Evolutionary conservation across 2,329 filamentous ascomycete species (phyloP).

Genomic region (Colletotrichum spaethianum): DNA sequence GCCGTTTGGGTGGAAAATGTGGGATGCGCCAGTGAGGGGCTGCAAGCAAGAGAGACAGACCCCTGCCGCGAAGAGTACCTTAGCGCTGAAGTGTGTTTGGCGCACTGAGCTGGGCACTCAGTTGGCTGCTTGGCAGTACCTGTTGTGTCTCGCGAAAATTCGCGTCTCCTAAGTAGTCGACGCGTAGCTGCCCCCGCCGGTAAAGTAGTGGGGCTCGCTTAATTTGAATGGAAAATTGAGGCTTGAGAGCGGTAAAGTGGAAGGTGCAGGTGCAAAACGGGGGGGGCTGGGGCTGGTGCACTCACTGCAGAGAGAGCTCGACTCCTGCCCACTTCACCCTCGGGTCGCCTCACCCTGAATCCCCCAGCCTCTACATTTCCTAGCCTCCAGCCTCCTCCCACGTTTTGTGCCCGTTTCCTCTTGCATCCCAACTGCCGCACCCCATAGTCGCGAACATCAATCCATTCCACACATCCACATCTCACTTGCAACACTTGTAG

Average conservation of each 20-base stretch:
- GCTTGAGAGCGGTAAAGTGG: slow-evolving; percentile 3
- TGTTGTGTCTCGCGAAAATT: slow-evolving; percentile 39
- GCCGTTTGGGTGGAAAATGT: slow-evolving; percentile 32
- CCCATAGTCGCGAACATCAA: slow-evolving; percentile 38
- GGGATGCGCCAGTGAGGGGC: slow-evolving; percentile 28
- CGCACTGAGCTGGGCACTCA: background rate
- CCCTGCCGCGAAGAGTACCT: slow-evolving; percentile 11
- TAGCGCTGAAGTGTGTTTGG: background rate
- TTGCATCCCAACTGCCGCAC: slow-evolving; percentile 36
- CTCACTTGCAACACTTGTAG: slow-evolving; percentile 40
- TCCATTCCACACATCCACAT: slow-evolving; percentile 41
- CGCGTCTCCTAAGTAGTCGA: slow-evolving; percentile 31
- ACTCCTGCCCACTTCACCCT: slow-evolving; percentile 16
- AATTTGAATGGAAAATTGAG: slow-evolving; percentile 33
- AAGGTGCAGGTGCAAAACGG: slow-evolving; percentile 26
- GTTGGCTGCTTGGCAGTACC: slow-evolving; percentile 5
- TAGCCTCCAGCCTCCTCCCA: slow-evolving; percentile 39
- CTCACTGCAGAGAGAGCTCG: slow-evolving; percentile 19
- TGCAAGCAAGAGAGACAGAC: background rate
- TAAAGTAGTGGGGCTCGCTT: slow-evolving; percentile 33
- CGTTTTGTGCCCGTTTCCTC: slow-evolving; percentile 34
- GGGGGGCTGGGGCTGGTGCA: slow-evolving; percentile 40
- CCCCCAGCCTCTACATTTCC: slow-evolving; percentile 38
- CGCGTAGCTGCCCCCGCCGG: slow-evolving; percentile 17
- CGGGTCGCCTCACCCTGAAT: slow-evolving; percentile 13